Conservation (phyloP, 2,329 filamentous ascomycete genomes). For the Aureobasidium leucospermi region DNA sequence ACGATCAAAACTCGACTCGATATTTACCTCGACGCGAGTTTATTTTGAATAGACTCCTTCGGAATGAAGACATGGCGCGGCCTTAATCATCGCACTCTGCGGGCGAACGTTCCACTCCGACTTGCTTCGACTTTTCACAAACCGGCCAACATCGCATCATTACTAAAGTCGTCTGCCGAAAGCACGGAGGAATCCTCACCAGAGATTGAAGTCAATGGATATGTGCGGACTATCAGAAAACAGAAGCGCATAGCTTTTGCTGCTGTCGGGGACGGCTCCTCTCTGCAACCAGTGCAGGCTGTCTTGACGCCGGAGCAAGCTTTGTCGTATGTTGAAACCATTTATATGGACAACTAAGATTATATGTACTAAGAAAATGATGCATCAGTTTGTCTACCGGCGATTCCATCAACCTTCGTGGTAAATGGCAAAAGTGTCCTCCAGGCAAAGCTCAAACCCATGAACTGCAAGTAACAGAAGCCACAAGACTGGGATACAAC, state of each 20-base stretch:
- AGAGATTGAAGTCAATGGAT: constrained; percentile 55
- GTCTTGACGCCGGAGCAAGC: constrained; percentile 66
- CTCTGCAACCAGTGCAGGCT: constrained; percentile 69
- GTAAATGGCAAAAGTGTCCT: constrained; percentile 66
- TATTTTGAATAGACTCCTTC: not conserved
- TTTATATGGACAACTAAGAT: not conserved
- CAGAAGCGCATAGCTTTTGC: constrained; percentile 82
- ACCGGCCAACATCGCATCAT: constrained; percentile 4
- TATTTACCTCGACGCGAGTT: no score
- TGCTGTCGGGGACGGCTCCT: constrained; percentile 80
- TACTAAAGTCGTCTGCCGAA: constrained; percentile 3
- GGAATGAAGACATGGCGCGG: constrained; percentile 9
- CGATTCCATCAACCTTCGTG: constrained; percentile 68
- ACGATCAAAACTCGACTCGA: not conserved
- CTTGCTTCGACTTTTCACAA: not conserved
- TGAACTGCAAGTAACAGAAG: constrained; percentile 68
- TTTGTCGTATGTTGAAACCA: constrained; percentile 52
- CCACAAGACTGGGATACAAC: constrained; percentile 67
- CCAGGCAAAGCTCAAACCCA: constrained; percentile 61
- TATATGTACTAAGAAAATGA: not conserved
- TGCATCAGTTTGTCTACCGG: constrained; percentile 66
- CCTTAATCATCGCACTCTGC: not conserved
- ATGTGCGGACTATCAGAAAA: constrained; percentile 74
- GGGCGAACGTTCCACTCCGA: not conserved
- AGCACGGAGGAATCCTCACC: not conserved